Conservation (phyloP, 169 alveolate genomes). For the Plasmodium berghei region DNA sequence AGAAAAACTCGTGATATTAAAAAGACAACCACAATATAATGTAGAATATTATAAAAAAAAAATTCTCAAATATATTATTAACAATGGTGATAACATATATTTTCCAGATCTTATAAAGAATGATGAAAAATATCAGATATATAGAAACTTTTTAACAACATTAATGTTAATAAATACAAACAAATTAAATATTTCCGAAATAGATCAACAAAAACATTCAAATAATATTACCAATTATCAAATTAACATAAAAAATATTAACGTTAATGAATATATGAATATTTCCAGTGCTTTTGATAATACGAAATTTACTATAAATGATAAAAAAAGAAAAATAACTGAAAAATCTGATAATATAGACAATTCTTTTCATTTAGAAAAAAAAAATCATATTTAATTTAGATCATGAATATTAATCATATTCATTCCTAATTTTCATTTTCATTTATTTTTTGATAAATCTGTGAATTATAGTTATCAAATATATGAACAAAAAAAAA, state of each 20-base stretch:
- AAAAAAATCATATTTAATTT: too few species aligned
- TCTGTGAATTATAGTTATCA: constrained; percentile 51
- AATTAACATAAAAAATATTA: constrained; percentile 37
- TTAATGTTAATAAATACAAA: constrained; percentile 52
- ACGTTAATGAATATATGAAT: constrained; percentile 29
- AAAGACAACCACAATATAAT: constrained; percentile 51
- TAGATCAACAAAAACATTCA: constrained; percentile 8
- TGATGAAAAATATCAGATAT: constrained; percentile 37
- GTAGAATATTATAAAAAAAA: constrained; percentile 47
- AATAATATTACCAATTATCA: constrained; percentile 50
- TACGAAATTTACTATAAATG: constrained; percentile 4
- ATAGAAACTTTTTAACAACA: constrained; percentile 54
- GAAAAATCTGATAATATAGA: too few species aligned
- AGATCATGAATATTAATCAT: too few species aligned
- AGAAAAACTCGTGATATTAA: constrained; percentile 16
- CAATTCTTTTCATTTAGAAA: too few species aligned
- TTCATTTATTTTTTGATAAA: constrained; percentile 17
- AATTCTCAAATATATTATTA: constrained; percentile 31
- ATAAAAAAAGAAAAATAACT: constrained; percentile 45
- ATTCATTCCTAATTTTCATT: background rate
- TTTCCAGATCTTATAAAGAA: constrained; percentile 16
- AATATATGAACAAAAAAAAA: constrained; percentile 36
- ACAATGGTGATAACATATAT: constrained; percentile 23
- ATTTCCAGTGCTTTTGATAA: constrained; percentile 11
- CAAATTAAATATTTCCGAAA: constrained; percentile 20